Conservation (phyloP, 345 rosid species). For the Murraya paniculata region DNA sequence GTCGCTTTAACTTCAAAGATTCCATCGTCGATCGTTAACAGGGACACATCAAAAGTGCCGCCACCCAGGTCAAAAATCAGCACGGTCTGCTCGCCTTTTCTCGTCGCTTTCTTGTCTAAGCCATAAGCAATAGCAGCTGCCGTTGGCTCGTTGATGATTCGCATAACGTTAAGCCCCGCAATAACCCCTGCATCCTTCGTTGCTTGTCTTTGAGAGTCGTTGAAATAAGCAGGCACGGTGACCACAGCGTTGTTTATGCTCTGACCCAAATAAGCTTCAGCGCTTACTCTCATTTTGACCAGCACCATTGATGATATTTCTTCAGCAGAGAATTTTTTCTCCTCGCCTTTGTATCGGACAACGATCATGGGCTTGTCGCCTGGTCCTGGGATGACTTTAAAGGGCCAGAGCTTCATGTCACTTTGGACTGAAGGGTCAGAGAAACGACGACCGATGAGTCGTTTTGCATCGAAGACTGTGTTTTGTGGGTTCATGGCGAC, state of each 20-base stretch:
- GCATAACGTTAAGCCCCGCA: conserved; percentile 24
- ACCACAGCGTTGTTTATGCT: conserved; percentile 23
- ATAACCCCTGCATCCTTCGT: conserved; percentile 25
- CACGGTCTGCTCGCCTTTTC: conserved; percentile 20
- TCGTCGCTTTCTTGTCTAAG: conserved; percentile 21
- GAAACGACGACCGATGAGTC: conserved; percentile 30
- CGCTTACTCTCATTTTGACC: conserved; percentile 16
- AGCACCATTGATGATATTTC: conserved; percentile 26
- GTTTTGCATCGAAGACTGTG: conserved; percentile 44
- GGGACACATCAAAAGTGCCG: conserved; percentile 21
- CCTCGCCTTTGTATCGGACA: conserved; percentile 23
- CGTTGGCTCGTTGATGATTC: conserved; percentile 27
- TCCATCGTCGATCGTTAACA: conserved; percentile 28
- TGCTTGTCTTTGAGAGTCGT: conserved; percentile 26
- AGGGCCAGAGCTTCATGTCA: conserved; percentile 28
- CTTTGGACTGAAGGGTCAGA: conserved; percentile 25
- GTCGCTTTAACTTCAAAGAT: conserved; percentile 33
- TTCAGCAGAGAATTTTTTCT: conserved; percentile 15
- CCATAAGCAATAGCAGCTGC: conserved; percentile 28
- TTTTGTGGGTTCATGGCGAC: conserved; percentile 54
- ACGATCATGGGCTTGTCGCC: conserved; percentile 26
- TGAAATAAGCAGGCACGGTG: conserved; percentile 24
- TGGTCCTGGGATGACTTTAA: conserved; percentile 21
- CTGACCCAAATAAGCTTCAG: conserved; percentile 20
- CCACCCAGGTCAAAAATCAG: conserved; percentile 32